Conservation (phyloP, 1,139 yeast species). For the Kodamaea ohmeri region DNA sequence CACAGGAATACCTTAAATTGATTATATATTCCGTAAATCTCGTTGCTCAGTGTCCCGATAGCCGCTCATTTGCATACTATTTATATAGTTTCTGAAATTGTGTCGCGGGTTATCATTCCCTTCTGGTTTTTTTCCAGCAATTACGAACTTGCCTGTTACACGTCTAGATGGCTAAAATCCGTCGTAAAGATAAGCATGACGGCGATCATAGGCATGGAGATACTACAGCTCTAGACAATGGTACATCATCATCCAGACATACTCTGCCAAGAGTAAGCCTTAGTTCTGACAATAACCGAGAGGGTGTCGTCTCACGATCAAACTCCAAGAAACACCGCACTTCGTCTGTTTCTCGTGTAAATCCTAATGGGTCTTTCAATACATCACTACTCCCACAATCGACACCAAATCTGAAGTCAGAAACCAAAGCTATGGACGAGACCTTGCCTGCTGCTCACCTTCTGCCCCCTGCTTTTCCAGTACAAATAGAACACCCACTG, state of each 20-base stretch:
- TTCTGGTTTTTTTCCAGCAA: background rate
- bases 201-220: background rate
- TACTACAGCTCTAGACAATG: background rate
- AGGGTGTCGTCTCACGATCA: constrained; percentile 9
- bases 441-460: background rate
- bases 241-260: background rate
- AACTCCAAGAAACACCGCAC: constrained; percentile 9
- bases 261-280: constrained; percentile 6
- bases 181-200: background rate
- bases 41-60: no score
- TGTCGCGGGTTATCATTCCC: no score
- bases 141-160: background rate
- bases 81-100: no score
- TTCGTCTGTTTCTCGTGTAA: background rate
- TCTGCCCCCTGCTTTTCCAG: constrained; percentile 3
- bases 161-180: constrained; percentile 1
- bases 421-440: background rate
- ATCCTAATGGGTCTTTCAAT: constrained; percentile 8
- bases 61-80: no score
- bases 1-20: no score
- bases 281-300: constrained; percentile 2
- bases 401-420: constrained; percentile 1
- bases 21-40: no score
- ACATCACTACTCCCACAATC: background rate
- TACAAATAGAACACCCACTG: constrained; percentile 10